phyloP scores from a whole-genome alignment of 2,329 filamentous ascomycete genomes.

The Trichoderma koningiopsis region DNA sequence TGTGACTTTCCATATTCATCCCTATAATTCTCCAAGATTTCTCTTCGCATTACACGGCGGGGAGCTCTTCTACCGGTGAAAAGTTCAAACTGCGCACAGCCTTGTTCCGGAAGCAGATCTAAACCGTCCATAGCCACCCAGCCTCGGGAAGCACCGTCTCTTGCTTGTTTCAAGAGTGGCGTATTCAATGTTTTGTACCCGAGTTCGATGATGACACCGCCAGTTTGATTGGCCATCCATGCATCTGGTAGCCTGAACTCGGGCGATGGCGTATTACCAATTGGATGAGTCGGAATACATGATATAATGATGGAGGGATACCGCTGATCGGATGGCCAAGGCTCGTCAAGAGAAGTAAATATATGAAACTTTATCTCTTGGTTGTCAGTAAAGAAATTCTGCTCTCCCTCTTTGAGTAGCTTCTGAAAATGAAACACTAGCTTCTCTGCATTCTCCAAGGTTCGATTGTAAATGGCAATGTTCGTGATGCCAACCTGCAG shows the following conservation, averaged over 20 bases:
- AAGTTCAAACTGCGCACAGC: constrained; percentile 16
- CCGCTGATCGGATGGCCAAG: constrained; percentile 9
- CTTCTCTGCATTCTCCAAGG: constrained; percentile 1
- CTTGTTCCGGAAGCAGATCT: constrained; percentile 16
- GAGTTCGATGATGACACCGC: constrained; percentile 14
- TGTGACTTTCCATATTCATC: constrained; percentile 17
- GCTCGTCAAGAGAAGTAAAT: neutral
- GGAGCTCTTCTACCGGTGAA: constrained; percentile 19
- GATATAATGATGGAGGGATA: constrained; percentile 17
- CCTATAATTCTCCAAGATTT: constrained; percentile 22
- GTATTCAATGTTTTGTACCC: constrained; percentile 19
- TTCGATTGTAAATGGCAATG: constrained; percentile 17
- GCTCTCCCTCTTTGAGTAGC: neutral
- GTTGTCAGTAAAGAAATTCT: neutral
- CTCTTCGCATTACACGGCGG: constrained; percentile 19
- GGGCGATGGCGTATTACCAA: constrained; percentile 16
- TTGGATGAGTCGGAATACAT: constrained; percentile 16
- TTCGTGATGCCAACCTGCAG: constrained; percentile 19
- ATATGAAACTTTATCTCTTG: constrained; percentile 16
- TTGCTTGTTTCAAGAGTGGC: constrained; percentile 12
- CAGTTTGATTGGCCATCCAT: constrained; percentile 11
- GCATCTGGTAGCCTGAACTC: constrained; percentile 12
- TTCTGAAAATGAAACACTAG: constrained; percentile 10
- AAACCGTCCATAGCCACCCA: constrained; percentile 21
- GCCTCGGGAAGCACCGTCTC: constrained; percentile 15